Percentiles rank a stretch among this genome's conserved stretches.
Conservation (phyloP, 257 asterid species). For the Rubia yunnanensis region DNA sequence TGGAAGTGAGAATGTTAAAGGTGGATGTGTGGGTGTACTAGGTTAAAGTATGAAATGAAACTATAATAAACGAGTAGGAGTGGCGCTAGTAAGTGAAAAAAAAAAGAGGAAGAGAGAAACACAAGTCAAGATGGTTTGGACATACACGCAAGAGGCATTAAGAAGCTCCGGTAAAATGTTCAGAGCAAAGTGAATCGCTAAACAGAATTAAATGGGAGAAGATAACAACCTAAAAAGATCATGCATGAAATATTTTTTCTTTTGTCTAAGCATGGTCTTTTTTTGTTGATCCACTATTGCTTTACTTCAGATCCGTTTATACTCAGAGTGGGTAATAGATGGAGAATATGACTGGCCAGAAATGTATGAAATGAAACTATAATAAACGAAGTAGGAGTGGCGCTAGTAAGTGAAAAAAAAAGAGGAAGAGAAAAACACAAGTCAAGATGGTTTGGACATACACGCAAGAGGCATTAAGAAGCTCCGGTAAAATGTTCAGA, state of each 20-base stretch:
- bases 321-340: constrained; percentile 97
- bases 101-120: too few relatives aligned
- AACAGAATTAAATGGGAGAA: not conserved
- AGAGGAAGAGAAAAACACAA: too few relatives aligned
- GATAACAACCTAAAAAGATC: not conserved
- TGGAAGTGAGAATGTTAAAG: too few relatives aligned
- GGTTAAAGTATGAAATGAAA: too few relatives aligned
- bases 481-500: not conserved
- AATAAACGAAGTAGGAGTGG: not conserved
- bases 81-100: too few relatives aligned
- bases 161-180: not conserved
- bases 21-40: not conserved
- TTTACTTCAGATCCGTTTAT: constrained; percentile 52
- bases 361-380: too few relatives aligned
- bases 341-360: constrained; percentile 99
- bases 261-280: not conserved
- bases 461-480: not conserved
- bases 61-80: not conserved
- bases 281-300: not conserved
- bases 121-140: too few relatives aligned
- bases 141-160: not conserved
- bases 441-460: too few relatives aligned
- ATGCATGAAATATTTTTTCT: not conserved
- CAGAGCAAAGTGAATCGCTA: not conserved
- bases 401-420: too few relatives aligned